phyloP scores from a whole-genome alignment of 2,329 filamentous ascomycete genomes.

The Nothophaeocryptopus gaeumannii region DNA sequence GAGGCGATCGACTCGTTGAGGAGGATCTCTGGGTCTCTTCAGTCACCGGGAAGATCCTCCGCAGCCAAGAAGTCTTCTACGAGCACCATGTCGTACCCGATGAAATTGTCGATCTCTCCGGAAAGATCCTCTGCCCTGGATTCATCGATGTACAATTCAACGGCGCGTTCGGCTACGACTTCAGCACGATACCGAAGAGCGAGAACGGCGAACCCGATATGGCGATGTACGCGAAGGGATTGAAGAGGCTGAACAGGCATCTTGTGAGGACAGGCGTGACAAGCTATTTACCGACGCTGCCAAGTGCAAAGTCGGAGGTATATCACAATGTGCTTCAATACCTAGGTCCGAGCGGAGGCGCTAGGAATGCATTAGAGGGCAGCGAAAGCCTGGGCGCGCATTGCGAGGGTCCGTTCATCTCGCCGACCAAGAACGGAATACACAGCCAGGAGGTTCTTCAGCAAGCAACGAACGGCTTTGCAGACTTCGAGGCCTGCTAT shows the following conservation, averaged over 20 bases:
- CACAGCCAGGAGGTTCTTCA: constrained; percentile 73
- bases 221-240: constrained; percentile 67
- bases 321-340: constrained; percentile 79
- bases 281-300: constrained; percentile 80
- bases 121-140: constrained; percentile 79
- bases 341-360: constrained; percentile 66
- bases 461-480: constrained; percentile 58
- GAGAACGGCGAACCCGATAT: constrained; percentile 37
- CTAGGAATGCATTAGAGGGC: constrained; percentile 63
- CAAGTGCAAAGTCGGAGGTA: constrained; percentile 74
- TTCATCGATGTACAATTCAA: constrained; percentile 92
- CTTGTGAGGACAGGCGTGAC: constrained; percentile 80
- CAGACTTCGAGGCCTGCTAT: constrained; percentile 69
- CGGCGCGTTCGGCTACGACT: constrained; percentile 89
- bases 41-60: constrained; percentile 74
- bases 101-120: constrained; percentile 71
- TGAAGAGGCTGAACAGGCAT: constrained; percentile 67
- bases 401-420: constrained; percentile 87
- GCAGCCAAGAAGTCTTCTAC: constrained; percentile 65
- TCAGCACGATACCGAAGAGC: constrained; percentile 64
- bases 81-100: constrained; percentile 68
- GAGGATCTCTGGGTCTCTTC: constrained; percentile 90
- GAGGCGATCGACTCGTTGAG: constrained; percentile 63
- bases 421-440: constrained; percentile 77
- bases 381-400: constrained; percentile 87